Base-by-base conservation (phyloP, 2,329 filamentous ascomycete genomes). In the Acrocalymma vagum region DNA sequence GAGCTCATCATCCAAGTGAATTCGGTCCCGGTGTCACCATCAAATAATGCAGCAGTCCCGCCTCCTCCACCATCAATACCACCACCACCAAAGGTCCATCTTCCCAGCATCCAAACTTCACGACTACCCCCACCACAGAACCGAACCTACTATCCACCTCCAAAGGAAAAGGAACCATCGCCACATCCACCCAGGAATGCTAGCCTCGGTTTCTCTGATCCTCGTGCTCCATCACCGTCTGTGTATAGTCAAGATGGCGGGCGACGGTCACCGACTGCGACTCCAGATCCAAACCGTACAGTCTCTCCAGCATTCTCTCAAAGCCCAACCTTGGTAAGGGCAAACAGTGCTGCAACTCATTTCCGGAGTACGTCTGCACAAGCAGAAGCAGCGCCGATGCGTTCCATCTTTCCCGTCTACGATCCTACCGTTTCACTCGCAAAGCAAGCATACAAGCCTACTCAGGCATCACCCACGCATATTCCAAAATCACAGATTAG, bases 401-500 rank as follows among this genome's bases (percentile, higher is more conserved):
- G 81, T 21, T 91, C 87, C 16, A 90, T 92, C 56, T 92, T 92
- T 56, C 88, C 88, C 6, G 78, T 80, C 20, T 91, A 90, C 62
- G 84, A 92, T 58, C 85, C 83, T 3, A 79, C 78, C 1, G 63
- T 89, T 16, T 76, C 86, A 5, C 77, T 90, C 3, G 77, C 83
- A 39, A 81, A 83, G 42, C 88, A 92, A 60, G 71, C 81, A 30
- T 91, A 92, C 69, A 86, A 80, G 32, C 86, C 87, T 3, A 85
- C 82, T 0, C 82, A 86, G 61, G 71, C 78, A 38, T 83, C 80
- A 45, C 84, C 86, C 9, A 80, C 80, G 1, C 78, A 81, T 21
- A 81, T 90, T 32, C 84, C 85, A 5, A 75, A 78, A 23, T 78
- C 80, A 11, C 79, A 84, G 42, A 85, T 88, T 60, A 88, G 83